phyloP scores from a whole-genome alignment of 257 asterid genomes.

The Fraxinus cuspidata region DNA sequence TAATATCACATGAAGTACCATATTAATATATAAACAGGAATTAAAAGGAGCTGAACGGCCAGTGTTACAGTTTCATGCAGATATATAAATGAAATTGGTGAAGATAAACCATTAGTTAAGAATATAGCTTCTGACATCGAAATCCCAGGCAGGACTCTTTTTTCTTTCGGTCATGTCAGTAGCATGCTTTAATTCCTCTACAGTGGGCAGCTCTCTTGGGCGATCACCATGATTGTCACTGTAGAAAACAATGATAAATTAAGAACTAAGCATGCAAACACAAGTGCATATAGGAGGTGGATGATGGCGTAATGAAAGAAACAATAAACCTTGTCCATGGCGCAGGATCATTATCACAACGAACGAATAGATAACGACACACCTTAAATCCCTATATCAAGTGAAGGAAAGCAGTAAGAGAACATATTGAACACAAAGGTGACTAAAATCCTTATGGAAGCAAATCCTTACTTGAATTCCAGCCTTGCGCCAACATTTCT shows the following conservation, averaged over 20 bases:
- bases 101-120: conserved; percentile 13
- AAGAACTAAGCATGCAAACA: conserved; percentile 18
- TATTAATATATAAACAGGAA: no score
- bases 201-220: conserved; percentile 67
- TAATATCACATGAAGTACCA: not conserved
- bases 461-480: conserved; percentile 59
- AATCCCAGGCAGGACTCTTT: conserved; percentile 79
- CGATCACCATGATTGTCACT: conserved; percentile 80
- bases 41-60: not conserved
- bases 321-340: conserved; percentile 81
- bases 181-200: conserved; percentile 65
- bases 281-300: not conserved
- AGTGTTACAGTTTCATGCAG: not conserved
- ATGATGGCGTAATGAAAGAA: conserved; percentile 5
- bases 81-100: conserved; percentile 12
- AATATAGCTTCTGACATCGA: conserved; percentile 57
- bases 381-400: conserved; percentile 65
- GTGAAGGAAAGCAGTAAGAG: conserved; percentile 23
- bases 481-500: conserved; percentile 86
- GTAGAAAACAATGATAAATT: conserved; percentile 26
- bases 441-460: not conserved
- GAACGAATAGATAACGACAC: conserved; percentile 84
- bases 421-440: conserved; percentile 8
- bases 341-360: conserved; percentile 98
- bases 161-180: conserved; percentile 60